phyloP scores from a whole-genome alignment of 768 basidiomycete species.

The Calocera viscosa region DNA sequence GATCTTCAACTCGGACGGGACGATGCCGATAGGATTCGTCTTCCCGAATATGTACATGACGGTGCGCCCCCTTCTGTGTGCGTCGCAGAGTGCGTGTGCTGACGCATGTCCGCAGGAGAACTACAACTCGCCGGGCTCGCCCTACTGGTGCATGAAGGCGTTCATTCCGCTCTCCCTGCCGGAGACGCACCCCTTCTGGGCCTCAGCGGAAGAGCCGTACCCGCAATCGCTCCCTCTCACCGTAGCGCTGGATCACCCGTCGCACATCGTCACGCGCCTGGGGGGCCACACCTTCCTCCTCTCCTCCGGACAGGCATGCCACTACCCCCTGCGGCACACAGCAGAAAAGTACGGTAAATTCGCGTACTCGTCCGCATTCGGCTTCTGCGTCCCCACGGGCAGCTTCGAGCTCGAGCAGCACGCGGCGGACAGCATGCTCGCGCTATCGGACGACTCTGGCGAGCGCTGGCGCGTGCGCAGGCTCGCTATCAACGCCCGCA shows the following conservation, averaged over 20 bases:
- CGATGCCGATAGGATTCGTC: conserved; percentile 55
- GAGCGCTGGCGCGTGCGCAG: conserved; percentile 62
- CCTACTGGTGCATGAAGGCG: conserved; percentile 73
- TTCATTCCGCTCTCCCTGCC: conserved; percentile 56
- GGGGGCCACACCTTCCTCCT: conserved; percentile 58
- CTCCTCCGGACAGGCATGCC: conserved; percentile 66
- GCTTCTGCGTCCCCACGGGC: conserved; percentile 60
- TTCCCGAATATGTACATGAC: conserved; percentile 66
- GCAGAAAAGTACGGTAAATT: conserved; percentile 71
- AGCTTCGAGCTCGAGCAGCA: conserved; percentile 57
- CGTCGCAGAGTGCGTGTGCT: background rate
- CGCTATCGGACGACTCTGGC: conserved; percentile 54
- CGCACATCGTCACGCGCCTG: conserved; percentile 53
- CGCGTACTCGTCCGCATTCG: conserved; percentile 64
- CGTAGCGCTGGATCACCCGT: conserved; percentile 46
- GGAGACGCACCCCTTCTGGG: conserved; percentile 60
- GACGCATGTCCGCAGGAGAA: conserved; percentile 33
- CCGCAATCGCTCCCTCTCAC: conserved; percentile 40
- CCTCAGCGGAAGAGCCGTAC: conserved; percentile 50
- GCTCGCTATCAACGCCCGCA: conserved; percentile 43
- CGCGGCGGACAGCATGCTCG: conserved; percentile 57
- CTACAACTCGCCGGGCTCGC: conserved; percentile 66
- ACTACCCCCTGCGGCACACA: conserved; percentile 65
- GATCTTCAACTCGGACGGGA: conserved; percentile 43
- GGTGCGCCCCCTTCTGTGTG: conserved; percentile 18